These are phyloP conservation scores for Penicillium goetzii DNA, from an alignment of 495 filamentous ascomycete species.

Conservation along the genomic window DNA sequence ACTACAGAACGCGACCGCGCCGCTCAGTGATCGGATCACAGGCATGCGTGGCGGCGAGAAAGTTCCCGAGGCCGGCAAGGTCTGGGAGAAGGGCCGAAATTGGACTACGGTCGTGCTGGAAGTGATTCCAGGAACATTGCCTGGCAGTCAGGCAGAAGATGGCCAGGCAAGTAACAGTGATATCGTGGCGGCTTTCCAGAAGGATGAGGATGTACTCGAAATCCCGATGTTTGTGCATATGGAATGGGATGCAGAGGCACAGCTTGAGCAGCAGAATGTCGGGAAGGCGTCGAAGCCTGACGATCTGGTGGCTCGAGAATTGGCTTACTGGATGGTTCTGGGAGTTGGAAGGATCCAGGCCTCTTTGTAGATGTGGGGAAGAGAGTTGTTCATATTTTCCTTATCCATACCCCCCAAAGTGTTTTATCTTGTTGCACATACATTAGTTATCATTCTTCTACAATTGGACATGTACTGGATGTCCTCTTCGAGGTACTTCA, in stretches of 20 bases:
- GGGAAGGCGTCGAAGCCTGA: conserved; percentile 55
- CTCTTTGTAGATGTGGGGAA: conserved; percentile 19
- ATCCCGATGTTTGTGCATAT: conserved; percentile 91
- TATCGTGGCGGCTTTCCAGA: conserved; percentile 45
- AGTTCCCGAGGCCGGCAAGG: conserved; percentile 85
- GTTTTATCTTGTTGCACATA: conserved; percentile 16
- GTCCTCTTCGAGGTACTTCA: background rate
- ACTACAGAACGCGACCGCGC: conserved; percentile 53
- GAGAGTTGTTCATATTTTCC: conserved; percentile 13
- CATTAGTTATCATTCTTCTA: conserved; percentile 6
- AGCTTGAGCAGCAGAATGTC: conserved; percentile 62
- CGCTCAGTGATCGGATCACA: conserved; percentile 36
- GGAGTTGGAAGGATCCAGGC: conserved; percentile 75
- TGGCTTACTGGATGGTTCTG: conserved; percentile 94
- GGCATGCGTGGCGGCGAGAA: conserved; percentile 51
- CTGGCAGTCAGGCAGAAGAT: conserved; percentile 35
- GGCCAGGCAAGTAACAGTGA: conserved; percentile 22
- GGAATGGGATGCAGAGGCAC: conserved; percentile 85
- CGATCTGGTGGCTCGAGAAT: conserved; percentile 64
- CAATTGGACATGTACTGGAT: background rate
- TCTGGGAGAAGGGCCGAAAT: conserved; percentile 94
- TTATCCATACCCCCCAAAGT: conserved; percentile 25
- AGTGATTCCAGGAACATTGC: conserved; percentile 70
- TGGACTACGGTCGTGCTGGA: conserved; percentile 93
- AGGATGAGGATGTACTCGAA: conserved; percentile 90